phyloP scores from a whole-genome alignment of 164 flowering plant species.

The Stephania japonica region DNA sequence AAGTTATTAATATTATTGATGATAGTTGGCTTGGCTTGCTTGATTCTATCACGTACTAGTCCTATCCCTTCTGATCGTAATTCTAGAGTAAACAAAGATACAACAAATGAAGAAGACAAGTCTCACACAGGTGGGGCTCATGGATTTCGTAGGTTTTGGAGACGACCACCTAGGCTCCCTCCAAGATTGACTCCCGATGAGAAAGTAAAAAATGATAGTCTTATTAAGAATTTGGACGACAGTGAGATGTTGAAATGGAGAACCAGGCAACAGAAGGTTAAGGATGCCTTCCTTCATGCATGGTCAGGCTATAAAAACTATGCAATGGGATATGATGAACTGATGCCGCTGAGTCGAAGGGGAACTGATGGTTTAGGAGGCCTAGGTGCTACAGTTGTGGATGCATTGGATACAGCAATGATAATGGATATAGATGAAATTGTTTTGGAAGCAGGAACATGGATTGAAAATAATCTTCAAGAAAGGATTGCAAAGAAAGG shows the following conservation, averaged over 20 bases:
- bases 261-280: constrained; percentile 59
- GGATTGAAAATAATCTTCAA: constrained; percentile 73
- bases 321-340: constrained; percentile 95
- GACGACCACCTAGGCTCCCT: constrained; percentile 86
- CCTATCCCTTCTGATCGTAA: constrained; percentile 22
- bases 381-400: constrained; percentile 89
- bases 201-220: constrained; percentile 23
- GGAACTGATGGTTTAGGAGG: constrained; percentile 95
- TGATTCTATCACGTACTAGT: constrained; percentile 44
- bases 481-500: constrained; percentile 68
- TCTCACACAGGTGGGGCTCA: constrained; percentile 20
- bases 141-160: constrained; percentile 45
- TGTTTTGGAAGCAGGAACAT: constrained; percentile 74
- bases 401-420: constrained; percentile 93
- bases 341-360: constrained; percentile 68
- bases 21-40: constrained; percentile 66
- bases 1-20: constrained; percentile 59
- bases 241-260: constrained; percentile 40
- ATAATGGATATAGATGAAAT: constrained; percentile 83
- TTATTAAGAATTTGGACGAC: constrained; percentile 20
- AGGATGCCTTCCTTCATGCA: constrained; percentile 84
- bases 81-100: constrained; percentile 26
- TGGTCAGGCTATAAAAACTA: constrained; percentile 87
- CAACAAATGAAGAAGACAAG: constrained; percentile 20
- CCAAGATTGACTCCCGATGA: constrained; percentile 77